Base-by-base conservation (phyloP, 2,329 filamentous ascomycete species). In the Colletotrichum falcatum region DNA sequence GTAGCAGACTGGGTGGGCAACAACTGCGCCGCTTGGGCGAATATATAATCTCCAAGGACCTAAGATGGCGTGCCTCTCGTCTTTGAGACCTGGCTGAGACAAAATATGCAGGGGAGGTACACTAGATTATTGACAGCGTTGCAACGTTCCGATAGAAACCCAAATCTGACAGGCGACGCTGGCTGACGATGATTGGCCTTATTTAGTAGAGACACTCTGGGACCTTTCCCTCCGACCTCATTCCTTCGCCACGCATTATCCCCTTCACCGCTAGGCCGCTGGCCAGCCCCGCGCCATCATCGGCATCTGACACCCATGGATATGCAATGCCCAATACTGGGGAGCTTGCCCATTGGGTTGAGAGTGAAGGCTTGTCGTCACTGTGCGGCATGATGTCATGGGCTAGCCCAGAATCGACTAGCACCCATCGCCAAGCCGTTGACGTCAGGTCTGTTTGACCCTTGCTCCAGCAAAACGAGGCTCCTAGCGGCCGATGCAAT, bases 351-450 rank as follows among this genome's bases (percentile, higher is more conserved):
- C 51, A 67, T 70, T 70, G 67, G 67, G 33, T 51, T 46, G 33
- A n/a, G 33, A 14, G 39, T 12, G 46, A 59, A 59, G 42, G 68
- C 64, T 63, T 63, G 68, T 68, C 64, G 65, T 71, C 68, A 71
- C 59, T 62, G 58, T 68, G 58, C 68, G 44, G 59, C 68, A 68
- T 71, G 68, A 71, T 71, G 68, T 68, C 68, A 71, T 71, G 37
- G 30, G n/a, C 30, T 44, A 58, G 33, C 58, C 68, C 35, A 46
- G 53, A 42, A 18, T n/a, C 23, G 53, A 26, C 46, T n/a, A 54
- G 42, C 23, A 12, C 28, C 5, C n/a, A 33, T 51, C 49, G 51
- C 64, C 64, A 53, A 70, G 68, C 58, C 58, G 46, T 68, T 71
- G 68, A 71, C 68, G 68, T 71, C 68, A 71, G 51, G 28, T 66